A percentile compares a stretch with the other conserved stretches of the same genome.
These are phyloP conservation scores for Paecilomyces variotii DNA, from an alignment of 2,329 filamentous ascomycete species.

Conservation along the genomic window DNA sequence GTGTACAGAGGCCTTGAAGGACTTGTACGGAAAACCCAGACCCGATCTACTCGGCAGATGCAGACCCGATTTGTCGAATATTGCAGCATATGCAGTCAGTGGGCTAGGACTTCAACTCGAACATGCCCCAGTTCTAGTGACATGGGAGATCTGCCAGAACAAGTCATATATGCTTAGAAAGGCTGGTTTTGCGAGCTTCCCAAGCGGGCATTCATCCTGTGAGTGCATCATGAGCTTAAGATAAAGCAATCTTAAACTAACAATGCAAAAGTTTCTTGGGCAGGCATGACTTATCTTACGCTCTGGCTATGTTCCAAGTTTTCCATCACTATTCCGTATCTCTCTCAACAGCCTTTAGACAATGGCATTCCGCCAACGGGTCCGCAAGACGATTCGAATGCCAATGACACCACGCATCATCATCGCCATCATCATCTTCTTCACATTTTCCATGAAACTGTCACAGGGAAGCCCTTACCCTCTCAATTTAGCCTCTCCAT, in stretches of 20 bases:
- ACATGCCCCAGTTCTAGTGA: conserved; percentile 60
- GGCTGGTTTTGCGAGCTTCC: conserved; percentile 81
- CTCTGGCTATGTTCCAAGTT: conserved; percentile 68
- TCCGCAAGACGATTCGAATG: neutral
- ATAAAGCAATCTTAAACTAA: conserved; percentile 2
- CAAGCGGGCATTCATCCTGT: conserved; percentile 67
- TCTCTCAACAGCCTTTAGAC: conserved; percentile 21
- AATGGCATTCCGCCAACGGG: conserved; percentile 6
- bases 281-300: conserved; percentile 75
- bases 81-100: conserved; percentile 55
- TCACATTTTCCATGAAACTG: neutral
- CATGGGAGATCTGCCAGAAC: conserved; percentile 66
- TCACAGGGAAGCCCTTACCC: neutral
- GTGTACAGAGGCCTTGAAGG: conserved; percentile 81
- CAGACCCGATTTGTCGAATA: conserved; percentile 60
- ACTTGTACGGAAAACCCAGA: conserved; percentile 56
- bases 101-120: conserved; percentile 47
- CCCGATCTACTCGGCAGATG: conserved; percentile 64
- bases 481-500: conserved; percentile 39
- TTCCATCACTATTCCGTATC: conserved; percentile 39
- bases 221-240: conserved; percentile 16
- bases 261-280: conserved; percentile 52
- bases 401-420: neutral
- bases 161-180: conserved; percentile 51
- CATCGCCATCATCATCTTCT: neutral